Conservation (phyloP, 352 stramenopile species). For the Globisporangium camurandrum region DNA sequence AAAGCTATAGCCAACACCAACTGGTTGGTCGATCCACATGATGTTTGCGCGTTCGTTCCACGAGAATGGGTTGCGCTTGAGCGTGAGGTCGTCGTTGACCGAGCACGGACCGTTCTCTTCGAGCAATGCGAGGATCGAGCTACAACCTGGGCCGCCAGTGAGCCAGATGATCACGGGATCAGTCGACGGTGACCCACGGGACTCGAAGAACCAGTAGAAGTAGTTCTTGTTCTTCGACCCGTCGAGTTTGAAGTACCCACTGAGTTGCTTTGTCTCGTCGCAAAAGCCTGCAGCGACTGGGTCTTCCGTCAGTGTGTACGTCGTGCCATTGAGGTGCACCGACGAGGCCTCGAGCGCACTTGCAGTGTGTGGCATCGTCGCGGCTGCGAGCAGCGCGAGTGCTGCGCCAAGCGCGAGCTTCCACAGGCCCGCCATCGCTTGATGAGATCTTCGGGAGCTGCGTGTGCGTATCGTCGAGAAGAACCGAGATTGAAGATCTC, state of each 20-base stretch:
- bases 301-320: slow-evolving; percentile 44
- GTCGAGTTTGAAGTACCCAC: slow-evolving; percentile 81
- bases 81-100: slow-evolving; percentile 87
- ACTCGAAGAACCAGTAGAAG: slow-evolving; percentile 98
- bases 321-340: slow-evolving; percentile 16
- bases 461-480: too few relatives aligned
- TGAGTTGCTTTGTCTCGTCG: slow-evolving; percentile 69
- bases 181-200: slow-evolving; percentile 55
- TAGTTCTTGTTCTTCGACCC: slow-evolving; percentile 89
- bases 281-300: slow-evolving; percentile 57
- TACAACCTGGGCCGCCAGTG: slow-evolving; percentile 94
- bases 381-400: slow-evolving; percentile 2
- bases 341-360: neutral
- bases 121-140: slow-evolving; percentile 89
- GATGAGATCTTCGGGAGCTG: too few relatives aligned
- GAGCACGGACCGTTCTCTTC: slow-evolving; percentile 95
- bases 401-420: neutral
- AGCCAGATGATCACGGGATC: slow-evolving; percentile 96
- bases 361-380: neutral
- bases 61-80: slow-evolving; percentile 55
- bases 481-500: too few relatives aligned
- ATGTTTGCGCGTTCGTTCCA: slow-evolving; percentile 67
- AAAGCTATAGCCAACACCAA: slow-evolving; percentile 61
- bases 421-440: neutral
- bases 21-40: slow-evolving; percentile 69